phyloP scores from a whole-genome alignment of 2,329 filamentous ascomycete species.

The Calonectria multiphialidica region DNA sequence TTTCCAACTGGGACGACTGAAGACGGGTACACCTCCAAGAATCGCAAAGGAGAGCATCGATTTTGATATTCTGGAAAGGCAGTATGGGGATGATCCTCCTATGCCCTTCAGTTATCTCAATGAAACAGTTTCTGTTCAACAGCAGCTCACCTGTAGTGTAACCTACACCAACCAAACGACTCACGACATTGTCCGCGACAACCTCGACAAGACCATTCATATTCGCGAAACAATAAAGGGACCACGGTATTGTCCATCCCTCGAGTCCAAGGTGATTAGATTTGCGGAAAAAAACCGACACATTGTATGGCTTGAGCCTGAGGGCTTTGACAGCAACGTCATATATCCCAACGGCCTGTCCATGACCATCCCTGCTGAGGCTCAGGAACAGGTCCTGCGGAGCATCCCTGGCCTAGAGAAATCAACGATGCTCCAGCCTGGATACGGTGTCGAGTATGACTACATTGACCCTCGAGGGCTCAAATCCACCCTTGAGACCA shows the following conservation, averaged over 20 bases:
- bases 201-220: slow-evolving; percentile 96
- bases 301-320: slow-evolving; percentile 96
- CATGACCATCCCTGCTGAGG: slow-evolving; percentile 93
- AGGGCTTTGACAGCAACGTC: slow-evolving; percentile 90
- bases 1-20: slow-evolving; percentile 89
- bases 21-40: slow-evolving; percentile 95
- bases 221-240: slow-evolving; percentile 96
- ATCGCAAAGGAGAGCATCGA: slow-evolving; percentile 87
- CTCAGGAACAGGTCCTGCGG: slow-evolving; percentile 86
- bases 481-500: slow-evolving; percentile 92
- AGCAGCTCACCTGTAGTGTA: slow-evolving; percentile 87
- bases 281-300: slow-evolving; percentile 86
- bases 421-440: slow-evolving; percentile 91
- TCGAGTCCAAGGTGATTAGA: slow-evolving; percentile 93
- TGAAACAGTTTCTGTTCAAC: slow-evolving; percentile 78
- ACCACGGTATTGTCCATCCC: slow-evolving; percentile 92
- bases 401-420: slow-evolving; percentile 91
- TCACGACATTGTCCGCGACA: slow-evolving; percentile 86
- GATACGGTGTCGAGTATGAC: slow-evolving; percentile 98
- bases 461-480: slow-evolving; percentile 95
- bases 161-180: slow-evolving; percentile 88
- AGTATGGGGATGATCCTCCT: slow-evolving; percentile 87
- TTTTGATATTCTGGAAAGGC: slow-evolving; percentile 77
- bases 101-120: slow-evolving; percentile 94
- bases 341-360: slow-evolving; percentile 98